Base-by-base conservation (phyloP, 768 basidiomycete species). In the Kwoniella europaea region DNA sequence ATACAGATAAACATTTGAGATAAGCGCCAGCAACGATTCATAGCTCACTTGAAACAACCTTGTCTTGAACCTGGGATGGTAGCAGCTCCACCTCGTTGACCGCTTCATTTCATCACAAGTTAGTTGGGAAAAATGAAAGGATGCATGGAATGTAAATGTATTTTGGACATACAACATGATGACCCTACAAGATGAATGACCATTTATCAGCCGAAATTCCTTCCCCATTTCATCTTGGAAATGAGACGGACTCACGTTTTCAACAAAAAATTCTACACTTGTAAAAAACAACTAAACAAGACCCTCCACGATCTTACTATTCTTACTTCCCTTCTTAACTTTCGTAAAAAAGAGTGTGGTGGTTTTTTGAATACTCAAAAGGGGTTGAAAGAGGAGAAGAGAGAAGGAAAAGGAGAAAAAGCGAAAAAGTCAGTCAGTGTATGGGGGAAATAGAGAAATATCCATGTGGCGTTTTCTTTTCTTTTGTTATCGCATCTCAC, bases 31-130 rank as follows among this genome's bases (percentile, higher is more conserved):
- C 24, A 9, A 54, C 20, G 57, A 58, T 15, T 3, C 0, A 12
- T 6, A 63, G 59, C 75, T 65, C 71, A 80, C 74, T 80, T 80
- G 77, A 80, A 80, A 63, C 79, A 80, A 53, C 79, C 79, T 66
- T 80, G 79, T 59, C 79, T 72, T 69, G 77, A 78, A 50, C 79
- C 79, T 42, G 79, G 79, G 29, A 80, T 65, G 44, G 66, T 57
- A 63, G 78, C 69, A 67, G 58, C 72, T 52, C 69, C 69, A 66
- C 72, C 71, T 58, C 50, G 59, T 60, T 52, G 67, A 69, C 62
- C 46, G 52, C 44, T 65, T 35, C 35, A 35, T 35, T 35, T n/a
- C n/a, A n/a, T 18, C 59, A 42, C 15, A 60, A 20, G 59, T 20
- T 10, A 35, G 43, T 50, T 2, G 18, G 9, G 16, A 57, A 57